Percentiles rank a stretch among this genome's conserved stretches.
These are phyloP conservation scores for Botryotinia convoluta DNA, from an alignment of 2,329 filamentous ascomycete genomes.

Conservation along the genomic window DNA sequence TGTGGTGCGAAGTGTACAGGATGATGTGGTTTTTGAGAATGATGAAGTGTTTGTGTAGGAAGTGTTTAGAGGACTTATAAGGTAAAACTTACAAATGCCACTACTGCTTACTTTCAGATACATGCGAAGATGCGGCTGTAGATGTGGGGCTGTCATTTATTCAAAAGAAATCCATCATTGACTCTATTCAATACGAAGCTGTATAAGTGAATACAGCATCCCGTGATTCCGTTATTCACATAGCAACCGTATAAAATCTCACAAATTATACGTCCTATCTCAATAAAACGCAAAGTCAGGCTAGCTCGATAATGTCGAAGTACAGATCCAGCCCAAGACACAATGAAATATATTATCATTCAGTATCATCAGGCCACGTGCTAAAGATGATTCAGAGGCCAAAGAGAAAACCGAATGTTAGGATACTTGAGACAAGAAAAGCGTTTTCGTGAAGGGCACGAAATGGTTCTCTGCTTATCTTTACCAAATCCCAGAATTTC, in stretches of 20 bases:
- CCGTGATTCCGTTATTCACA: background rate
- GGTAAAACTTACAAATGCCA: background rate
- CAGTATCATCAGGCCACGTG: background rate
- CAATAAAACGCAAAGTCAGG: background rate
- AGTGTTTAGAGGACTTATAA: background rate
- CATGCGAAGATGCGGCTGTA: background rate
- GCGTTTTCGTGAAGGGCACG: no score
- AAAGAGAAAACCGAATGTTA: background rate
- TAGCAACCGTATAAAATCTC: background rate
- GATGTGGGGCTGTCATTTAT: background rate
- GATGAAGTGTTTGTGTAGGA: background rate
- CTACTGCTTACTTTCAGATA: background rate
- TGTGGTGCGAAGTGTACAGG: background rate
- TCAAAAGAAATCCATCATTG: background rate
- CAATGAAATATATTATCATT: background rate
- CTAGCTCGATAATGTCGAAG: background rate
- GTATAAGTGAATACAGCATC: background rate
- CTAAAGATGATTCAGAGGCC: background rate
- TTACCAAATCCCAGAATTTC: no score
- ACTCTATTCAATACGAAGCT: background rate
- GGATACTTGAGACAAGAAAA: no score
- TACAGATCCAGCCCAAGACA: background rate
- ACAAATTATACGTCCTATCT: background rate
- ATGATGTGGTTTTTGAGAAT: background rate
- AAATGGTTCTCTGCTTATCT: no score